These are phyloP conservation scores for Candida piceae DNA, from an alignment of 805 yeast species.

Conservation along the genomic window DNA sequence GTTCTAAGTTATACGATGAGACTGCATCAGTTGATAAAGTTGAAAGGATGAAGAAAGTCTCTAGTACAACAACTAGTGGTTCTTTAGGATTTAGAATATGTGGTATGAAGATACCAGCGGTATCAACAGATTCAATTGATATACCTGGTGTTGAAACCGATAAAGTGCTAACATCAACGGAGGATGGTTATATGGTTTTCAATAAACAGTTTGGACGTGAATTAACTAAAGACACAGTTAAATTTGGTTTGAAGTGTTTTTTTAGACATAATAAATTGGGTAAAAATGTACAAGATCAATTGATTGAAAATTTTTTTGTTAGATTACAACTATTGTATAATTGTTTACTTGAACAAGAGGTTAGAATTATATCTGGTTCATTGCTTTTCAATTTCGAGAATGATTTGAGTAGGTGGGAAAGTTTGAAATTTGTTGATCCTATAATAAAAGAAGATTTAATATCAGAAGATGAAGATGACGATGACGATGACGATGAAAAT, in stretches of 20 bases:
- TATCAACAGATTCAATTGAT: constrained; percentile 7
- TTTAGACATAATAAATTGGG: constrained; percentile 36
- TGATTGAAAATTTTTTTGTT: constrained; percentile 44
- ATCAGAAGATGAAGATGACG: constrained; percentile 30
- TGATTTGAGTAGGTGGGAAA: constrained; percentile 51
- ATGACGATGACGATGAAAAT: constrained; percentile 22
- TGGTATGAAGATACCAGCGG: constrained; percentile 83
- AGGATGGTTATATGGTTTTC: constrained; percentile 42
- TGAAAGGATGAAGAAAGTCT: constrained; percentile 56
- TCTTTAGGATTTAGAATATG: constrained; percentile 72
- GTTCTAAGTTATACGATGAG: constrained; percentile 64
- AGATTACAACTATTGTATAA: constrained; percentile 64
- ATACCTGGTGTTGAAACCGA: constrained; percentile 14
- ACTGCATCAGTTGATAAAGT: constrained; percentile 54
- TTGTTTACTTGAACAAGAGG: constrained; percentile 56
- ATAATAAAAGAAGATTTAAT: constrained; percentile 23
- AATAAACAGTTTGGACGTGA: constrained; percentile 71
- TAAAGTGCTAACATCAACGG: constrained; percentile 8
- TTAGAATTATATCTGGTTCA: constrained; percentile 67
- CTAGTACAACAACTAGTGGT: constrained; percentile 76
- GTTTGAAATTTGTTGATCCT: constrained; percentile 36
- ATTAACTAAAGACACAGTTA: constrained; percentile 39
- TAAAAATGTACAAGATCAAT: constrained; percentile 27
- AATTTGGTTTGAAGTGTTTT: constrained; percentile 40
- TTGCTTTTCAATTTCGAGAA: constrained; percentile 71